These are phyloP conservation scores for Leccinum fibrillosum DNA, from an alignment of 768 basidiomycete species.

Conservation along the genomic window DNA sequence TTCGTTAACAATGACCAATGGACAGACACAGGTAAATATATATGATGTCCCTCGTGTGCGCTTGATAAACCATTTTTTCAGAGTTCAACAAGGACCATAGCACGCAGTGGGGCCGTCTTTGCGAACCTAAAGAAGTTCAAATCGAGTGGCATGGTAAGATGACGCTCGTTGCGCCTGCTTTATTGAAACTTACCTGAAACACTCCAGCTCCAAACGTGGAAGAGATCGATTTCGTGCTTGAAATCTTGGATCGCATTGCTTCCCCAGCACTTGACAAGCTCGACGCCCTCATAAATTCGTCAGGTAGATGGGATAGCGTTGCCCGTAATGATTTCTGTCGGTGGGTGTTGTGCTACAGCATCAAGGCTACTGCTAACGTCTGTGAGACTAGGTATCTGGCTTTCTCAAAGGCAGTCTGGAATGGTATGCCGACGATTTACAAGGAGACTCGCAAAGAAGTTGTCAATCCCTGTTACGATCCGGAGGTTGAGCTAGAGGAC, in stretches of 20 bases:
- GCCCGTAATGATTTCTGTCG: conserved; percentile 84
- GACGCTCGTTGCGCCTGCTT: background rate
- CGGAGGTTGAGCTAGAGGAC: conserved; percentile 62
- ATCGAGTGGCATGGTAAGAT: conserved; percentile 82
- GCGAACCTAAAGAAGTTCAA: conserved; percentile 72
- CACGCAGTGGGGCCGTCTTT: conserved; percentile 76
- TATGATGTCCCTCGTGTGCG: conserved; percentile 1
- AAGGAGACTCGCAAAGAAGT: conserved; percentile 56
- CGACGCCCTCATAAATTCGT: conserved; percentile 53
- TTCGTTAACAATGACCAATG: conserved; percentile 84
- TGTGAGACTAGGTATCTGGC: conserved; percentile 53
- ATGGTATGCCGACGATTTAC: conserved; percentile 69
- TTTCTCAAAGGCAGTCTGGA: conserved; percentile 72
- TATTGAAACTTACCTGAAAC: conserved; percentile 6
- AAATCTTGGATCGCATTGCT: conserved; percentile 69
- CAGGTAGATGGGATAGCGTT: conserved; percentile 59
- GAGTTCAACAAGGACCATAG: conserved; percentile 64
- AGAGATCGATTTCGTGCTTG: conserved; percentile 78
- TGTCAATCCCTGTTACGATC: conserved; percentile 54
- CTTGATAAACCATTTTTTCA: conserved; percentile 21
- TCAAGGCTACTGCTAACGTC: conserved; percentile 1
- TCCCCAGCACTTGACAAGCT: conserved; percentile 65
- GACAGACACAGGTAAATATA: conserved; percentile 61
- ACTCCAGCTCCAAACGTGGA: conserved; percentile 42
- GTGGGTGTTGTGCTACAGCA: conserved; percentile 33